Conservation (phyloP, 75 land plant genomes). For the Isoetes taiwanensis region DNA sequence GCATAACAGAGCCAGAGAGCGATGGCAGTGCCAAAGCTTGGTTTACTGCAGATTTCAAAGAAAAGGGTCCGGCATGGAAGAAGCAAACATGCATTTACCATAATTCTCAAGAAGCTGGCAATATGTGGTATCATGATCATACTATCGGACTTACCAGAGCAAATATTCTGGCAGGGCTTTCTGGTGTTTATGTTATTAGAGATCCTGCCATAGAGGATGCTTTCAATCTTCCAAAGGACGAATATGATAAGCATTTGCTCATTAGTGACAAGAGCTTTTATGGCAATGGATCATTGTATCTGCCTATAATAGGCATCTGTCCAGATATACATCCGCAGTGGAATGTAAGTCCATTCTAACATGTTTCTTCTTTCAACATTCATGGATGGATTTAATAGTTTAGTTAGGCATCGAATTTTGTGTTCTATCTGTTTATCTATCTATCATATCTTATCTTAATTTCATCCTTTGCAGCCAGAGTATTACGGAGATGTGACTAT, state of each 20-base stretch:
- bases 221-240: not conserved
- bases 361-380: not conserved
- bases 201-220: not conserved
- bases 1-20: not conserved
- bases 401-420: not conserved
- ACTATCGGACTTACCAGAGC: conserved; percentile 3
- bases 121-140: conserved; percentile 3
- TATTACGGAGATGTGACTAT: not conserved
- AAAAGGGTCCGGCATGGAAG: not conserved
- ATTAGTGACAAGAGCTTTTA: not conserved
- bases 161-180: not conserved
- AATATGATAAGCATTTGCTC: not conserved
- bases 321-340: conserved; percentile 4
- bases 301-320: not conserved
- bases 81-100: not conserved
- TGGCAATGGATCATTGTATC: not conserved
- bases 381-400: not conserved
- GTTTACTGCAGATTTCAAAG: not conserved
- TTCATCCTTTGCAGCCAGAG: not conserved
- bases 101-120: conserved; percentile 1
- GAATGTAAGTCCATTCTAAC: not conserved
- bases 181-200: not conserved
- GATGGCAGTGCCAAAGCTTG: not conserved
- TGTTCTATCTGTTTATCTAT: not conserved
- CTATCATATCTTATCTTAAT: too few relatives aligned